Percentiles rank a stretch among this genome's conserved stretches.
Evolutionary conservation across 2,329 filamentous ascomycete genomes (phyloP).

Genomic region (Sclerotiophoma versabilis): DNA sequence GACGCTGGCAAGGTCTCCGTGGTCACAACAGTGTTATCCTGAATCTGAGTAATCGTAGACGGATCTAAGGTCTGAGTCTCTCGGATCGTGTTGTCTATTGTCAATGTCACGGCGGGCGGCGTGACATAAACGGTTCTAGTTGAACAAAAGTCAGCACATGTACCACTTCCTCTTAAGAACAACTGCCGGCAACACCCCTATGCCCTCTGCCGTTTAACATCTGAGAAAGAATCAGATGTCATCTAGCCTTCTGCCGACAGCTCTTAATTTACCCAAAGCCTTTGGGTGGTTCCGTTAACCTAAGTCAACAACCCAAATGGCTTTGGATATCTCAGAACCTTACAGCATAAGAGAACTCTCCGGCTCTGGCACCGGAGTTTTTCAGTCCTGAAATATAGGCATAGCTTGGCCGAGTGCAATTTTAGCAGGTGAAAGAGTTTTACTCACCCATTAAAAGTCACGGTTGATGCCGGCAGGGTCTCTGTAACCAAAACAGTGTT

Average conservation of each 20-base stretch:
- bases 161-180: neutral
- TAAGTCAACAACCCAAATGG: no score
- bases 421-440: no score
- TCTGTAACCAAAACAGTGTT: neutral
- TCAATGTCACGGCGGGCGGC: neutral
- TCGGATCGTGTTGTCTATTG: neutral
- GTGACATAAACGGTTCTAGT: slow-evolving; percentile 1
- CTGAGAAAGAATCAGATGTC: no score
- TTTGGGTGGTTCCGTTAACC: no score
- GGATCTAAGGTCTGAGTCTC: neutral
- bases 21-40: neutral
- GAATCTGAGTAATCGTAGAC: neutral
- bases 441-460: slow-evolving; percentile 5
- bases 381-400: no score
- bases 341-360: no score
- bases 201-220: no score
- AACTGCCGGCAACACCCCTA: neutral
- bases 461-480: slow-evolving; percentile 1
- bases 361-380: no score
- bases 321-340: no score
- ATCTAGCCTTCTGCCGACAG: no score
- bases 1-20: slow-evolving; percentile 4
- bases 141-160: neutral
- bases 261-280: no score
- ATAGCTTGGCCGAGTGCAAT: no score